A percentile compares a stretch with the other conserved stretches of the same genome.
Evolutionary conservation across 2,329 filamentous ascomycete species (phyloP).

Genomic region (Malbranchea cinnamomea): DNA sequence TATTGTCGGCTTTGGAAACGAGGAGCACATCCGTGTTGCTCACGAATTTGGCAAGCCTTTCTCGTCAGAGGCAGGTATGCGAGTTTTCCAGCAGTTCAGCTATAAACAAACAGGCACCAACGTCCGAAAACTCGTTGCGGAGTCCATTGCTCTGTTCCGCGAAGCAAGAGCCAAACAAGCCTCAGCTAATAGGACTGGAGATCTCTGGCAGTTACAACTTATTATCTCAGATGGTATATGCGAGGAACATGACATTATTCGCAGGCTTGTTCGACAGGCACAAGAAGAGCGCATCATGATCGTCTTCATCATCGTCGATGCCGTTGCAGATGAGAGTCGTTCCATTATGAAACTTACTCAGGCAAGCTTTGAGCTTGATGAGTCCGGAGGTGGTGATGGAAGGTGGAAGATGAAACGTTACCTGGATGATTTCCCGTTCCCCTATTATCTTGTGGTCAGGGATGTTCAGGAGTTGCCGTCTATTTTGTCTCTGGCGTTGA

Average conservation of each 20-base stretch:
- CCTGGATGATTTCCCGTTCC: constrained; percentile 89
- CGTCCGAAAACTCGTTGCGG: constrained; percentile 60
- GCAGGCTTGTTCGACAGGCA: constrained; percentile 68
- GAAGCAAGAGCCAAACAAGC: constrained; percentile 51
- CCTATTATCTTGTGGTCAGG: constrained; percentile 89
- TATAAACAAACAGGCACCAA: constrained; percentile 81
- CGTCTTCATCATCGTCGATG: constrained; percentile 92
- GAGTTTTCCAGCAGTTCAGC: constrained; percentile 67
- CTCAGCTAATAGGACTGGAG: constrained; percentile 37
- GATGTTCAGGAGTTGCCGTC: constrained; percentile 81
- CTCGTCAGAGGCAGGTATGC: constrained; percentile 64
- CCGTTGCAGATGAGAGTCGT: constrained; percentile 29
- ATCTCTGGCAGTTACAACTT: constrained; percentile 90
- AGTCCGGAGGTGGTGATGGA: constrained; percentile 42
- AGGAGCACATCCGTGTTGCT: constrained; percentile 56
- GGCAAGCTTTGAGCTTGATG: constrained; percentile 63
- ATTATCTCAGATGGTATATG: constrained; percentile 91
- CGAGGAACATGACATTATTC: constrained; percentile 72
- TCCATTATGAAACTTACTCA: constrained; percentile 75
- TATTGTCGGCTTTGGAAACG: constrained; percentile 74
- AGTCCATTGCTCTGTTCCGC: constrained; percentile 69
- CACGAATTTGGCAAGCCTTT: constrained; percentile 78
- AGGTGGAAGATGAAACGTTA: constrained; percentile 75
- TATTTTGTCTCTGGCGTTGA: constrained; percentile 72
- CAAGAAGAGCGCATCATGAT: constrained; percentile 94